Evolutionary conservation across 2,329 filamentous ascomycete genomes (phyloP), one percentile per base, ranked within the genome.

Genomic region (Ascochyta rabiei): DNA sequence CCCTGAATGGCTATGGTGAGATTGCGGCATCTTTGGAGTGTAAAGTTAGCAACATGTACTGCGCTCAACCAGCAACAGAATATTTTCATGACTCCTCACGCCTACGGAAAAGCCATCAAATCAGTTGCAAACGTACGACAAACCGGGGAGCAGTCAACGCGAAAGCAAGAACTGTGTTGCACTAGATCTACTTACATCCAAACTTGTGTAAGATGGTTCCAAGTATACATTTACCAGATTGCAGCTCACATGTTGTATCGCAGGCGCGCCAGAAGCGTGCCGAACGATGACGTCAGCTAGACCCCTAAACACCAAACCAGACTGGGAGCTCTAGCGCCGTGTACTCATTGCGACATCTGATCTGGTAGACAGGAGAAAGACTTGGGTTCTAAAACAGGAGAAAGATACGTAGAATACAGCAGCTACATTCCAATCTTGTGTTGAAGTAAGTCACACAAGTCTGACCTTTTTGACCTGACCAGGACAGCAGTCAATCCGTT

Each of bases 1-100:
- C 60, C 95, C 95, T 33, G 95, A 98, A 79, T 99, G 95, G 71
- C 91, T 96, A 77, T 99, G 95, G 81, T 98, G 96, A 4, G 95
- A 96, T 79, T 96, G 96, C 1, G 93, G 93, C 95, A 98, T 98
- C 47, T 48, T 21, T 9, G 18, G 6, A 6, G 5, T 9, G 30
- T 15, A 2, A 50, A 34, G 42, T 40, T 31, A 34, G 38, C 26
- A 24, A 48, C 6, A 16, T 26, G n/a, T n/a, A 31, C 15, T 23
- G 13, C 16, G 16, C 13, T n/a, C 18, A 26, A 38, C 7, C 6
- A 6, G 12, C 16, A 18, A 10, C 9, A 16, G 30, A 31, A 43
- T 18, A 6, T 15, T 46, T 16, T 9, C 43, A 43, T 48, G 50
- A 48, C 50, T 47, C 42, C 18, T 43, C 49, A 8, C 15, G 3